Evolutionary conservation across 1,284 basidiomycete species (phyloP), one percentile per base, ranked within the genome.

Genomic region (Volvariella surrecta): DNA sequence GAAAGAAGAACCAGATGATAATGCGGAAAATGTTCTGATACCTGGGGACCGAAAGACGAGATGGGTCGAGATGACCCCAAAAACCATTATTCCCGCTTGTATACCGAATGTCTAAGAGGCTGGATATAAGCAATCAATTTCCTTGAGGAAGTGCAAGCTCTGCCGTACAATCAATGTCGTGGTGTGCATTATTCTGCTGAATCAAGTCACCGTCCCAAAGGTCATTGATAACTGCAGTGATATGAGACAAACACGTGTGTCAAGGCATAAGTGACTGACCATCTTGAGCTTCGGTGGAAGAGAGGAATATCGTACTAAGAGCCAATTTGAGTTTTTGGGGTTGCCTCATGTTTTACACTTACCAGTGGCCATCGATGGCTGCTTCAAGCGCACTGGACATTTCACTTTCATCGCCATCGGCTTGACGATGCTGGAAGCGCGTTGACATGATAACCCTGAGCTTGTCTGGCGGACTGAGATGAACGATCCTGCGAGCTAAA

Each of bases 351-450:
- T 9, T 9, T 1, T 31, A 16, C 19, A 52, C 66, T 4, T 53
- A 87, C 86, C 86, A 84, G 52, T 86, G 80, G 43, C 88, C 78
- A 54, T 94, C 90, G 48, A 92, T 88, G 1, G 89, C 89, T 46
- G 79, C 65, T 56, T 94, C 90, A 42, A 93, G 67, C 4, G 83
- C 85, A 54, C 84, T 89, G 0, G 75, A 70, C 49, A 83, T 74
- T 24, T 85, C 79, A 42, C 85, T 88, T 28, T 71, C 63, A 52
- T 87, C 87, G 0, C 88, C 90, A 52, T 95, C 89, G 32, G 68
- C 56, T 57, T 91, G 82, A 38, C 70, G 63, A 54, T 85, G 80
- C 41, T 74, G 73, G 62, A 82, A 93, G 1, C 93, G 75, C 3
- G 78, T 81, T 6, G 83, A 82, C 79, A 94, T 83, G 51, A 91